Evolutionary conservation across 2,329 filamentous ascomycete species (phyloP).

Genomic region (Dendryphion nanum): DNA sequence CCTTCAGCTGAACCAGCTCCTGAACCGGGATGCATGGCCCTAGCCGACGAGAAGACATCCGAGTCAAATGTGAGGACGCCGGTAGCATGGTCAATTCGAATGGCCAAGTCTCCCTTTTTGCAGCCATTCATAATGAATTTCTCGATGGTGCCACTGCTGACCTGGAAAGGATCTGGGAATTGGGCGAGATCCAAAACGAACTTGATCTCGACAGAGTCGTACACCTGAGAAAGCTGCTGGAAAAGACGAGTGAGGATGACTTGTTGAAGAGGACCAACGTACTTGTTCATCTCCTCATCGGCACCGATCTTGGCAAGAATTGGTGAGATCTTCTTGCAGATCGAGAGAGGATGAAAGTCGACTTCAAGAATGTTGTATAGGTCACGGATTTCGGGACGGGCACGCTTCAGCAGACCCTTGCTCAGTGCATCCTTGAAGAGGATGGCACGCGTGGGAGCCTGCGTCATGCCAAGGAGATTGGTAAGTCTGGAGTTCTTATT

Average conservation of each 20-base stretch:
- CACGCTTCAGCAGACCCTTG: slow-evolving; percentile 91
- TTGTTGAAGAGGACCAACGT: slow-evolving; percentile 92
- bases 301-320: slow-evolving; percentile 91
- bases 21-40: slow-evolving; percentile 83
- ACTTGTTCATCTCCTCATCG: slow-evolving; percentile 95
- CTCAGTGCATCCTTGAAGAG: slow-evolving; percentile 95
- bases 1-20: slow-evolving; percentile 82
- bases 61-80: slow-evolving; percentile 96
- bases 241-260: slow-evolving; percentile 97
- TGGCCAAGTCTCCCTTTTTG: slow-evolving; percentile 98
- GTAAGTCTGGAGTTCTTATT: slow-evolving; percentile 98
- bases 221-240: slow-evolving; percentile 98
- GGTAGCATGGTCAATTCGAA: slow-evolving; percentile 93
- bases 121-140: slow-evolving; percentile 99
- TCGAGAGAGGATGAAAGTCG: slow-evolving; percentile 97
- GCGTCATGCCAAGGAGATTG: slow-evolving; percentile 89
- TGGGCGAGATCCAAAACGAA: slow-evolving; percentile 92
- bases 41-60: slow-evolving; percentile 96
- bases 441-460: slow-evolving; percentile 81
- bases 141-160: slow-evolving; percentile 86
- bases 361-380: slow-evolving; percentile 99
- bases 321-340: slow-evolving; percentile 98
- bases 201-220: slow-evolving; percentile 92
- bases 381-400: slow-evolving; percentile 89
- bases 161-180: slow-evolving; percentile 96